A percentile compares a stretch with the other conserved stretches of the same genome.
Evolutionary conservation across 345 rosid species (phyloP).

Genomic region (Arabis hirsuta): DNA sequence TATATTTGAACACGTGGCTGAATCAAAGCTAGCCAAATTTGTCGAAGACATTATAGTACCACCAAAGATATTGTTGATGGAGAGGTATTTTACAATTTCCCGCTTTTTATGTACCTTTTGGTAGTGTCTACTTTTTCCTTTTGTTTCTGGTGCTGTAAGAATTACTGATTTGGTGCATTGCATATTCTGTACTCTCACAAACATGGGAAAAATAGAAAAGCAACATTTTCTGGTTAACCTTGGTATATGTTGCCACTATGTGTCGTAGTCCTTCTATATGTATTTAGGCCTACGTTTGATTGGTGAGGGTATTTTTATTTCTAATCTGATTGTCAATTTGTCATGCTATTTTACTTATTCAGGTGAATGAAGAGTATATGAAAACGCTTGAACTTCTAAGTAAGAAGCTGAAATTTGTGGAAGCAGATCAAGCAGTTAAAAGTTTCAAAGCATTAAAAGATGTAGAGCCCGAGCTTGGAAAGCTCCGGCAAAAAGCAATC

Average conservation of each 20-base stretch:
- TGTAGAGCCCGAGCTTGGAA: slow-evolving; percentile 98
- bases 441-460: slow-evolving; percentile 90
- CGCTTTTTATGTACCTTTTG: slow-evolving; percentile 4
- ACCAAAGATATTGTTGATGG: slow-evolving; percentile 97
- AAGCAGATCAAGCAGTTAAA: slow-evolving; percentile 75
- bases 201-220: neutral
- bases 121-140: slow-evolving; percentile 19
- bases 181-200: slow-evolving; percentile 14
- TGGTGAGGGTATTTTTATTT: neutral
- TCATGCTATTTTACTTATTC: slow-evolving; percentile 43
- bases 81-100: slow-evolving; percentile 68
- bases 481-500: slow-evolving; percentile 92
- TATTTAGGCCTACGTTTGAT: slow-evolving; percentile 13
- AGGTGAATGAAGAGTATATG: slow-evolving; percentile 95
- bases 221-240: slow-evolving; percentile 1
- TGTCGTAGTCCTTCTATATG: slow-evolving; percentile 11
- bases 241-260: slow-evolving; percentile 13
- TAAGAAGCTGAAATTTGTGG: slow-evolving; percentile 88
- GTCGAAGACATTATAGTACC: slow-evolving; percentile 97
- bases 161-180: neutral
- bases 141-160: neutral
- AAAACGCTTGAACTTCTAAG: slow-evolving; percentile 88
- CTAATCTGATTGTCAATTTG: slow-evolving; percentile 8
- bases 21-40: slow-evolving; percentile 91
- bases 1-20: slow-evolving; percentile 72